Base-by-base conservation (phyloP, 257 asterid species). In the Salvia rosmarinus region DNA sequence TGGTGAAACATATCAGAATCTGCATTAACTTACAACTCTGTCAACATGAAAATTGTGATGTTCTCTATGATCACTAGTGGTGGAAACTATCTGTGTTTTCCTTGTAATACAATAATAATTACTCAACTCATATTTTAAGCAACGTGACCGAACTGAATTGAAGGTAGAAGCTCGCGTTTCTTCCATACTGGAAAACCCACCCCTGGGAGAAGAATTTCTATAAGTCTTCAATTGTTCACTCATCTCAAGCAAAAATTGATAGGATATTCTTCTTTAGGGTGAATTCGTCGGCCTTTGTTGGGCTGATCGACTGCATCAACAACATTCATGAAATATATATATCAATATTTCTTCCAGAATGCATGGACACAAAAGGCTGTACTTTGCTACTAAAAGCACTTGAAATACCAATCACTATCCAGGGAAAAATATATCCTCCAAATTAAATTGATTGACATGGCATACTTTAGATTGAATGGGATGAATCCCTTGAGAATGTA, bases 231-330 rank as follows among this genome's bases (percentile, higher is more conserved):
- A 42, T 69, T 65, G 34, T 68, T 78, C 80, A 68, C 68, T 66
- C 82, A 67, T 75, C 84, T 67, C 77, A 81, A 68, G 78, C 83
- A 72, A 89, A 93, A 47, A 88, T 76, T 10, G 85, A 79, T 20
- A 93, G 80, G 64, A 93, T 90, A 69, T 93, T 93, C 95, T 86
- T 93, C 92, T 93, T 93, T 77, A 93, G 79, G 32, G 85, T 76
- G 80, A 93, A 89, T 71, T 93, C 98, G 55, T 93, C 98, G 9
- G 89, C 91, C 89, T 93, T 93, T 0, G 86, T 62, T 56, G 89
- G 69, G 74, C 84, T 88, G 75, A 93, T 82, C 34, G 97, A 74
- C 97, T 91, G 93, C 84, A 81, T 30, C 62, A 51, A 76, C 39
- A 50, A 70, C 65, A 19, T 55, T 14, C 66, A 59, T 32, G 28